Conservation (phyloP, 768 basidiomycete genomes). For the Tulasnella calospora region DNA sequence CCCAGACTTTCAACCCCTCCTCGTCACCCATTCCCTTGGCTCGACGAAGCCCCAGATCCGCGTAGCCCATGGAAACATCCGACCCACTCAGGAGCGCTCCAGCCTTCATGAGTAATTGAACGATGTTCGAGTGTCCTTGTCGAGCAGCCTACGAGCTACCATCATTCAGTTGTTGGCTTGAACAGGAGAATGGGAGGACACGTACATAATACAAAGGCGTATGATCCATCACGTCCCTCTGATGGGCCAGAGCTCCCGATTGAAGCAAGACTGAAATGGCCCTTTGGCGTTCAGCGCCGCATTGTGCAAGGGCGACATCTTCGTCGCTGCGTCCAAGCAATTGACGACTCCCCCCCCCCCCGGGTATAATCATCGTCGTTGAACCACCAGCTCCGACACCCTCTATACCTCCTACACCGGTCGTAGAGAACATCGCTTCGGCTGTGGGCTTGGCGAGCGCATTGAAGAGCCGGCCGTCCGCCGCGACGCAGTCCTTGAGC, state of each 20-base stretch:
- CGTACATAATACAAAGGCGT: conserved; percentile 76
- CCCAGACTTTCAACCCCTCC: conserved; percentile 44
- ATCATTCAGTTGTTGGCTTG: background rate
- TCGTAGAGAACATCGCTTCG: background rate
- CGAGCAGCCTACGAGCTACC: conserved; percentile 57
- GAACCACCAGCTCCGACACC: conserved; percentile 48
- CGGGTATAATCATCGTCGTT: conserved; percentile 42
- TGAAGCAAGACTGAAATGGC: conserved; percentile 51
- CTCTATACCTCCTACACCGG: background rate
- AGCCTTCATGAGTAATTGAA: conserved; percentile 60
- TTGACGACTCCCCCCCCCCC: conserved; percentile 74
- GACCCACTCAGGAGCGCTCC: conserved; percentile 53
- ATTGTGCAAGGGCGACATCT: conserved; percentile 71
- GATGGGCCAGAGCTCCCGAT: conserved; percentile 75
- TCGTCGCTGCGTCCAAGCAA: conserved; percentile 62
- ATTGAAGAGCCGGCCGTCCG: conserved; percentile 23
- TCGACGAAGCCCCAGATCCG: conserved; percentile 51
- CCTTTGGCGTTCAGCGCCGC: conserved; percentile 58
- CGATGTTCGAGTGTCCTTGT: conserved; percentile 57
- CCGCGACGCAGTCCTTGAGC: conserved; percentile 54
- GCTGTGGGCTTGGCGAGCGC: background rate
- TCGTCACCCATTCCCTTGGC: conserved; percentile 41
- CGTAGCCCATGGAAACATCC: conserved; percentile 41
- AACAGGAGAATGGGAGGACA: background rate
- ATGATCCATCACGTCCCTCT: conserved; percentile 73